Conservation (phyloP, 495 filamentous ascomycete species). For the Mycothermus thermophilus region DNA sequence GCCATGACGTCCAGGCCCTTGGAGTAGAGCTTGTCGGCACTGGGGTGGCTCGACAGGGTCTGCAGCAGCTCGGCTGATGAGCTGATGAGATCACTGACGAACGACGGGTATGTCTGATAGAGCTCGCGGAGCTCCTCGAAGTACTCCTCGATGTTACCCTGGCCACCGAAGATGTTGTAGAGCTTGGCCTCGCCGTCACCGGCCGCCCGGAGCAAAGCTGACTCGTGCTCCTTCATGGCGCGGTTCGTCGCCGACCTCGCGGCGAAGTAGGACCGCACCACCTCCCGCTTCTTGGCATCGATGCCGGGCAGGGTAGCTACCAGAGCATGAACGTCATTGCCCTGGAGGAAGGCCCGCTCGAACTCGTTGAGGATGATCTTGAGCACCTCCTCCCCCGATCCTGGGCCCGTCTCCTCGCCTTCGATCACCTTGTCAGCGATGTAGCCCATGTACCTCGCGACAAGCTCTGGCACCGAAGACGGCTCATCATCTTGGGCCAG, state of each 20-base stretch:
- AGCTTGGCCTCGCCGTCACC: constrained; percentile 62
- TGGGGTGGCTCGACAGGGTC: constrained; percentile 67
- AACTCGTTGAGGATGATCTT: constrained; percentile 87
- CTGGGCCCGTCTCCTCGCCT: constrained; percentile 77
- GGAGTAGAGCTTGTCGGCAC: constrained; percentile 84
- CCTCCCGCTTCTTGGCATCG: constrained; percentile 71
- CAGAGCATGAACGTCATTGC: constrained; percentile 91
- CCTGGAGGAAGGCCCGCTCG: constrained; percentile 82
- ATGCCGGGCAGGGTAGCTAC: constrained; percentile 78
- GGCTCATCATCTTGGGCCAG: constrained; percentile 95
- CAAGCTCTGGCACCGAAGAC: constrained; percentile 78
- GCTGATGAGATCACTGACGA: constrained; percentile 71
- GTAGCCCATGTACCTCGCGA: constrained; percentile 82
- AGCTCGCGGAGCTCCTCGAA: constrained; percentile 92
- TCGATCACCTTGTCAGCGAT: constrained; percentile 74
- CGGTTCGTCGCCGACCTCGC: constrained; percentile 72
- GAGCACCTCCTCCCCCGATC: constrained; percentile 72
- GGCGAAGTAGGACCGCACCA: constrained; percentile 78
- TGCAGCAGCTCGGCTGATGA: constrained; percentile 71
- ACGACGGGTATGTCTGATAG: constrained; percentile 77
- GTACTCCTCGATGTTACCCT: constrained; percentile 98
- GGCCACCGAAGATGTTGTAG: constrained; percentile 93
- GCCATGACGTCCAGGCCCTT: constrained; percentile 88
- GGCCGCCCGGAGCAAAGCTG: constrained; percentile 79
- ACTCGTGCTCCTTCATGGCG: constrained; percentile 76